Percentiles rank a stretch among this genome's conserved stretches.
Conservation (phyloP, 108 stramenopile genomes). For the Nitzschia putrida region DNA sequence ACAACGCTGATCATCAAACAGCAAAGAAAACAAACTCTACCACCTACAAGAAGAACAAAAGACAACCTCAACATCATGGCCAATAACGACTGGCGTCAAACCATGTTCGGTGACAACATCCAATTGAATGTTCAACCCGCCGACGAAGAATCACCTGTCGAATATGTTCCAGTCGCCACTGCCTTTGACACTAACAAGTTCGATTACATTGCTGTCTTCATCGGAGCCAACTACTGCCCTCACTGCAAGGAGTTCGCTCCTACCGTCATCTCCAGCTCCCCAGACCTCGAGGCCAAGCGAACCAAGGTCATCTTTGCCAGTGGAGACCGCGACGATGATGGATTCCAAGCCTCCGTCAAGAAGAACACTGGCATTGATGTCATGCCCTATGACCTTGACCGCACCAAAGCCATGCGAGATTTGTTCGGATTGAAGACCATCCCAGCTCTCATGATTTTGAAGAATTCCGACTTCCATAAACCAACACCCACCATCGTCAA, state of each 20-base stretch:
- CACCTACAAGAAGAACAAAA: too few species aligned
- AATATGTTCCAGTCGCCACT: not conserved
- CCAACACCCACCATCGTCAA: constrained; percentile 22
- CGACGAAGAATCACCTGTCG: not conserved
- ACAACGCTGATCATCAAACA: too few species aligned
- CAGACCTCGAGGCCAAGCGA: constrained; percentile 12
- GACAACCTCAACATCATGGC: not conserved
- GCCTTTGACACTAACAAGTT: not conserved
- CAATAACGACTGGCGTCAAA: constrained; percentile 5
- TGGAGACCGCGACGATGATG: constrained; percentile 42
- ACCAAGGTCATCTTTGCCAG: constrained; percentile 56
- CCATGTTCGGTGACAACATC: constrained; percentile 4
- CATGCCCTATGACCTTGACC: too few species aligned
- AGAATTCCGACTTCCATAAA: constrained; percentile 32
- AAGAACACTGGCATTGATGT: too few species aligned
- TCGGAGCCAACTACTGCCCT: too few species aligned
- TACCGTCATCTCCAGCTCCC: constrained; percentile 19
- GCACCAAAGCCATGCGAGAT: too few species aligned
- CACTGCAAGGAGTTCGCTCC: constrained; percentile 48
- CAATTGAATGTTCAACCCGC: constrained; percentile 1
- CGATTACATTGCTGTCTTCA: too few species aligned
- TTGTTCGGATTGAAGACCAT: too few species aligned
- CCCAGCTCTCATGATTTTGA: constrained; percentile 45
- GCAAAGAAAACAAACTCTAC: too few species aligned
- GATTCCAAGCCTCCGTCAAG: constrained; percentile 25